Conservation (phyloP, 345 rosid genomes). For the Sonneratia caseolaris region DNA sequence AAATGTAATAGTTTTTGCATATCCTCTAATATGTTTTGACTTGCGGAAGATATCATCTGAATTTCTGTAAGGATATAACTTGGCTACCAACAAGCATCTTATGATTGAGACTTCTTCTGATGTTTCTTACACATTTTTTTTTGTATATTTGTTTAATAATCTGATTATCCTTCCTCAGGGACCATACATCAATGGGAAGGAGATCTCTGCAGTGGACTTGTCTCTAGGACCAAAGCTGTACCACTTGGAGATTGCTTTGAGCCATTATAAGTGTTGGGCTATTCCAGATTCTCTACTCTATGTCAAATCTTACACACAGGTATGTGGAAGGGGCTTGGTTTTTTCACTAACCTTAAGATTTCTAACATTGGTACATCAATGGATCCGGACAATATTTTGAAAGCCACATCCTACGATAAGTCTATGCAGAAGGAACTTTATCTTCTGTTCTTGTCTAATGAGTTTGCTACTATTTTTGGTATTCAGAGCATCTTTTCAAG, state of each 20-base stretch:
- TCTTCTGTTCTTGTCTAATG: neutral
- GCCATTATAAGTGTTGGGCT: conserved; percentile 77
- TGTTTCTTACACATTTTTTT: neutral
- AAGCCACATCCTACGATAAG: neutral
- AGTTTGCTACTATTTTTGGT: conserved; percentile 1
- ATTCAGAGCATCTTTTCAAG: conserved; percentile 63
- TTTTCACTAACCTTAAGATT: neutral
- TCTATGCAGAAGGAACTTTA: neutral
- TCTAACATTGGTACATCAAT: neutral
- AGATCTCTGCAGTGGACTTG: conserved; percentile 76
- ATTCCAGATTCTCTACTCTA: conserved; percentile 69
- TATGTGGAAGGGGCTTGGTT: conserved; percentile 11
- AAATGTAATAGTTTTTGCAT: conserved; percentile 12
- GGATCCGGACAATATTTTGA: neutral
- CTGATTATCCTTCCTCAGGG: conserved; percentile 35
- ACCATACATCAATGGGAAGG: conserved; percentile 76
- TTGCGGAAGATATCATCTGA: neutral
- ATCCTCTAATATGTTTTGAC: neutral
- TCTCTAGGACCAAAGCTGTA: conserved; percentile 72
- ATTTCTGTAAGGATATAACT: neutral
- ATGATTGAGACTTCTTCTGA: neutral
- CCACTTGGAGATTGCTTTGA: conserved; percentile 78
- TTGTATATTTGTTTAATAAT: neutral
- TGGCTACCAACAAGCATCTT: neutral
- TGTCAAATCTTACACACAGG: conserved; percentile 72